A percentile compares a stretch with the other conserved stretches of the same genome.
phyloP scores from a whole-genome alignment of 345 rosid species.

The Noccaea caerulescens region DNA sequence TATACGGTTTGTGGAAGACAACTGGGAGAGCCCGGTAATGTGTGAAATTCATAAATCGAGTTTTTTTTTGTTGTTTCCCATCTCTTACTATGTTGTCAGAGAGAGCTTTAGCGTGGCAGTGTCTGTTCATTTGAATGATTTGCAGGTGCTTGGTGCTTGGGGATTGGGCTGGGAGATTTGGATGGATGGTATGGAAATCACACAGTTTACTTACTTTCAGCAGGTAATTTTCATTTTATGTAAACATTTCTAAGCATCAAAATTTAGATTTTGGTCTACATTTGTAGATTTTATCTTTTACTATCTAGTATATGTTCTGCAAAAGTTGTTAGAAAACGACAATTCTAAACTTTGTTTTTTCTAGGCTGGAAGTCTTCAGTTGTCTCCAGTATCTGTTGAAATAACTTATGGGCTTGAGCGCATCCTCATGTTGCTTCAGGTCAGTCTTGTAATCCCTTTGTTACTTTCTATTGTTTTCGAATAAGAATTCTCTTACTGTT shows the following conservation, averaged over 20 bases:
- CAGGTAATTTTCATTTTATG: slow-evolving; percentile 59
- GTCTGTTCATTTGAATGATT: slow-evolving; percentile 27
- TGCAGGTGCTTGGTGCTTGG: slow-evolving; percentile 99
- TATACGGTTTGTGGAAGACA: slow-evolving; percentile 97
- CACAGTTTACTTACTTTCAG: slow-evolving; percentile 98
- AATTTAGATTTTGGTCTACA: not conserved
- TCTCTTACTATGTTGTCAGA: slow-evolving; percentile 9
- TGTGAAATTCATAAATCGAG: slow-evolving; percentile 22
- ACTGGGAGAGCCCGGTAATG: slow-evolving; percentile 98
- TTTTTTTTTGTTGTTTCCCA: not conserved
- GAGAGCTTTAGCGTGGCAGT: not conserved
- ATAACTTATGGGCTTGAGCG: slow-evolving; percentile 98
- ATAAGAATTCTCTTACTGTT: slow-evolving; percentile 2
- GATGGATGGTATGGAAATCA: slow-evolving; percentile 99
- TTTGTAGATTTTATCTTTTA: not conserved
- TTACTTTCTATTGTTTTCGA: not conserved
- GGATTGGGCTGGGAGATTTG: slow-evolving; percentile 99
- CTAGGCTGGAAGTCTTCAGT: slow-evolving; percentile 93
- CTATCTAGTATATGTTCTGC: not conserved
- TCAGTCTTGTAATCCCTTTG: slow-evolving; percentile 34
- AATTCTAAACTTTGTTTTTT: slow-evolving; percentile 18
- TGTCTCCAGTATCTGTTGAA: slow-evolving; percentile 94
- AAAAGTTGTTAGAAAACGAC: slow-evolving; percentile 1
- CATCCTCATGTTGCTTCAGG: slow-evolving; percentile 98
- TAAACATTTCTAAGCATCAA: not conserved